phyloP scores from a whole-genome alignment of 331 rosid genomes.

The Cydonia oblonga region DNA sequence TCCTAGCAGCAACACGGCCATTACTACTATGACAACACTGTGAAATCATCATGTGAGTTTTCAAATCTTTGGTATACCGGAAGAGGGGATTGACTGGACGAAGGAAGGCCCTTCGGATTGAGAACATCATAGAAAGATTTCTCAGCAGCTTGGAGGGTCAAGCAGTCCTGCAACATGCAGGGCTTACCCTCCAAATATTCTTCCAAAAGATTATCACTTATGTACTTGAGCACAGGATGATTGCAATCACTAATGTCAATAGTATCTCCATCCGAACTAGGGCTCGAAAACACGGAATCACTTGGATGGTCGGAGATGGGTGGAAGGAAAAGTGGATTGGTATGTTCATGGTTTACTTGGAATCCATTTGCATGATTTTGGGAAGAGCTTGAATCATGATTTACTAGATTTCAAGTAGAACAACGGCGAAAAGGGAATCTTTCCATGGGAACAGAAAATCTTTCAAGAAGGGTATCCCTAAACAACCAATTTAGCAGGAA shows the following conservation, averaged over 20 bases:
- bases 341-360: not conserved
- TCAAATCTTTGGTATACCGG: not conserved
- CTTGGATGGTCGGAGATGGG: slow-evolving; percentile 7
- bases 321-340: not conserved
- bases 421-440: not conserved
- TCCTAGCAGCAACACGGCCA: not conserved
- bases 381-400: slow-evolving; percentile 11
- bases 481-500: not conserved
- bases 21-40: not conserved
- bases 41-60: not conserved
- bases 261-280: slow-evolving; percentile 27
- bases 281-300: slow-evolving; percentile 24
- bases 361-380: not conserved
- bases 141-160: slow-evolving; percentile 77
- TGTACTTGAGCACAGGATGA: slow-evolving; percentile 40
- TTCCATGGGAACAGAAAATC: not conserved
- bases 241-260: slow-evolving; percentile 24
- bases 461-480: slow-evolving; percentile 8
- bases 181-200: slow-evolving; percentile 39
- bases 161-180: slow-evolving; percentile 53
- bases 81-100: not conserved
- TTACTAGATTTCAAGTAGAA: not conserved
- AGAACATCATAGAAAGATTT: slow-evolving; percentile 65
- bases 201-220: slow-evolving; percentile 69
- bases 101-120: slow-evolving; percentile 21